phyloP scores from a whole-genome alignment of 176 grass and related monocot genomes.

The Thinopyrum elongatum region DNA sequence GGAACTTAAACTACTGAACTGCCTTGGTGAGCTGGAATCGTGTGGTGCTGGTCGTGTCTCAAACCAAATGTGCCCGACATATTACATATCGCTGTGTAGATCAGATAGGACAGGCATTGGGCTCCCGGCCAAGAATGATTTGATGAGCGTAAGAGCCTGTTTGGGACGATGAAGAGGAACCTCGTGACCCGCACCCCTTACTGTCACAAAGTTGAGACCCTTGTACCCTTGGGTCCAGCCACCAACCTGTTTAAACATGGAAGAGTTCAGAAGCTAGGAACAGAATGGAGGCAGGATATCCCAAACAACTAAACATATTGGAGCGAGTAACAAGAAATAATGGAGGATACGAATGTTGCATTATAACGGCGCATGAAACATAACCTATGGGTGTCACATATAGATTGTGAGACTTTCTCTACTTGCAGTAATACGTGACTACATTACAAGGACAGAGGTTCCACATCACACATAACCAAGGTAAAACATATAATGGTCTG shows the following conservation, averaged over 20 bases:
- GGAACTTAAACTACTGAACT: background rate
- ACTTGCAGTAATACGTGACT: background rate
- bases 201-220: constrained; percentile 86
- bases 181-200: constrained; percentile 85
- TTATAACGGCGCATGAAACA: background rate
- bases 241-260: constrained; percentile 70
- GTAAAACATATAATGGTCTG: constrained; percentile 15
- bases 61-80: background rate
- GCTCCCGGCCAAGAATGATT: constrained; percentile 77
- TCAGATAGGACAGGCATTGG: constrained; percentile 61
- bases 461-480: background rate
- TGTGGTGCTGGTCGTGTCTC: background rate
- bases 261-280: constrained; percentile 15
- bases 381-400: background rate
- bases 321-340: background rate
- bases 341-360: background rate
- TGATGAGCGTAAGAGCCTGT: constrained; percentile 74
- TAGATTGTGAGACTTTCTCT: background rate
- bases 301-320: constrained; percentile 11
- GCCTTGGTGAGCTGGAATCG: background rate
- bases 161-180: constrained; percentile 88
- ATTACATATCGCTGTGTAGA: constrained; percentile 49
- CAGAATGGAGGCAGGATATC: background rate
- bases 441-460: background rate
- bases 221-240: constrained; percentile 89